These are phyloP conservation scores for Diddensiella transvaalensis DNA, from an alignment of 805 yeast genomes.

Conservation along the genomic window DNA sequence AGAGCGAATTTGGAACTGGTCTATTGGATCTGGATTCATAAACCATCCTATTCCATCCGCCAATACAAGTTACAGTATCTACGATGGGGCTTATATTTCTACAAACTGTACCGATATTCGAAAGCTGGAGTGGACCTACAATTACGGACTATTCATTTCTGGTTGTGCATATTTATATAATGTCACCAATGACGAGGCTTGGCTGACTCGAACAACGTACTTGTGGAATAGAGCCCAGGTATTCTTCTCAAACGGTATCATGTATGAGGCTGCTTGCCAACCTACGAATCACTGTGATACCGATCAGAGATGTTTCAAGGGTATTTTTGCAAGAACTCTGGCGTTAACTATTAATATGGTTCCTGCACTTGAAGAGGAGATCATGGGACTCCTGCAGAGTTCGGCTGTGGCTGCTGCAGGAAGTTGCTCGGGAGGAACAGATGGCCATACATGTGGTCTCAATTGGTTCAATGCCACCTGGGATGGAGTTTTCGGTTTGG, in stretches of 20 bases:
- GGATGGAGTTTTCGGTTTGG: slow-evolving; percentile 72
- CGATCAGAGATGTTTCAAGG: slow-evolving; percentile 75
- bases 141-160: slow-evolving; percentile 63
- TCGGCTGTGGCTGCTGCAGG: slow-evolving; percentile 70
- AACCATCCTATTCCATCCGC: slow-evolving; percentile 7
- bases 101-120: slow-evolving; percentile 48
- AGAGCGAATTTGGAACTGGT: slow-evolving; percentile 73
- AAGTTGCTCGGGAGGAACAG: slow-evolving; percentile 77
- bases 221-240: slow-evolving; percentile 48
- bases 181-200: slow-evolving; percentile 52
- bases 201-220: slow-evolving; percentile 53
- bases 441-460: slow-evolving; percentile 77
- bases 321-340: slow-evolving; percentile 60
- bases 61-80: slow-evolving; percentile 39
- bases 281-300: slow-evolving; percentile 53
- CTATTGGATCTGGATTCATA: slow-evolving; percentile 46
- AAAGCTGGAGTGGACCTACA: slow-evolving; percentile 67
- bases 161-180: slow-evolving; percentile 70
- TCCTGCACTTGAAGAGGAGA: slow-evolving; percentile 48
- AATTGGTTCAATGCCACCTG: slow-evolving; percentile 61
- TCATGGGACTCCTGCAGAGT: slow-evolving; percentile 44
- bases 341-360: slow-evolving; percentile 61
- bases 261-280: slow-evolving; percentile 75
- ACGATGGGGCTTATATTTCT: slow-evolving; percentile 62
- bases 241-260: slow-evolving; percentile 44